Conservation (phyloP, 1,139 yeast genomes). For the Blastobotrys illinoisensis region DNA sequence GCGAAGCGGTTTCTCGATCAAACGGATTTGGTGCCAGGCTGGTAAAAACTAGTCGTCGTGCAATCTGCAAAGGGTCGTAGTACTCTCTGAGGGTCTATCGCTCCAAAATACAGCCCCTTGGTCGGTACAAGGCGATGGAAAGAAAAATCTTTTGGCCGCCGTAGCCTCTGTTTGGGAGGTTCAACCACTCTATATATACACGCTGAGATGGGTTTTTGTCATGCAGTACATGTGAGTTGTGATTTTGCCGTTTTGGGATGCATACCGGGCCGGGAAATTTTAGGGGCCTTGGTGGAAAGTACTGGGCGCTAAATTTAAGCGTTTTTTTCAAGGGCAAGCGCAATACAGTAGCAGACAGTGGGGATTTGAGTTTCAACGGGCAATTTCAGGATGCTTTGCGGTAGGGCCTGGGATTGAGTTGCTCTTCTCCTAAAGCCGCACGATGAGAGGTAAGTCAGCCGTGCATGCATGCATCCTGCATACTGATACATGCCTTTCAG, state of each 20-base stretch:
- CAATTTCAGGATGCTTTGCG: too few relatives aligned
- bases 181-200: not conserved
- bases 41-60: too few relatives aligned
- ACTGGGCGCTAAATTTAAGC: too few relatives aligned
- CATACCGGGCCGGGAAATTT: not conserved
- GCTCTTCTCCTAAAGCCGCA: not conserved
- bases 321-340: too few relatives aligned
- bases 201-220: not conserved
- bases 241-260: not conserved
- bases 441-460: not conserved
- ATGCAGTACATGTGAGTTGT: not conserved
- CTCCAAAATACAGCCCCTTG: conserved; percentile 27
- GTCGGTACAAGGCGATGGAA: conserved; percentile 23
- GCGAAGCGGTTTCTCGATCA: too few relatives aligned
- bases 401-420: too few relatives aligned
- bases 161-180: not conserved
- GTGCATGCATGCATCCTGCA: not conserved
- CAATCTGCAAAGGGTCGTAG: too few relatives aligned
- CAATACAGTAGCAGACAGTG: too few relatives aligned
- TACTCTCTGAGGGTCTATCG: not conserved
- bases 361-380: too few relatives aligned
- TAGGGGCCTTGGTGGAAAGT: too few relatives aligned
- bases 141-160: conserved; percentile 4
- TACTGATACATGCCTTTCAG: too few relatives aligned
- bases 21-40: too few relatives aligned